A percentile compares a stretch with the other conserved stretches of the same genome.
Evolutionary conservation across 495 filamentous ascomycete genomes (phyloP).

Genomic region (Paragyromitra xinjiangensis): DNA sequence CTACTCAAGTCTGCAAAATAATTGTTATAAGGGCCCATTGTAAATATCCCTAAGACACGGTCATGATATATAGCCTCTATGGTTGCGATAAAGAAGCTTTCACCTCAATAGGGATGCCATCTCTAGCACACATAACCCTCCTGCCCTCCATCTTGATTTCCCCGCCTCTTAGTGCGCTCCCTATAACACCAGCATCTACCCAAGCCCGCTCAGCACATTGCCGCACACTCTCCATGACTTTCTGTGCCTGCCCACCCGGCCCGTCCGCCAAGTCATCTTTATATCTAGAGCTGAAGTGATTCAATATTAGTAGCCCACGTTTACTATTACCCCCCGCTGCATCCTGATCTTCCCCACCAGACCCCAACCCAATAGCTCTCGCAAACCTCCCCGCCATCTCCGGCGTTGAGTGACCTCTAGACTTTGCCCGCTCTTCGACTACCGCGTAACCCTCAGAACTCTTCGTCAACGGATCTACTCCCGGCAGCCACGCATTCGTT

Average conservation of each 20-base stretch:
- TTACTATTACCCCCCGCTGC: not conserved
- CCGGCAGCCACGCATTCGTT: slow-evolving; percentile 51
- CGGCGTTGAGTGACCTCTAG: slow-evolving; percentile 51
- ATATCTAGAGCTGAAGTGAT: slow-evolving; percentile 53
- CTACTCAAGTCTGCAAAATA: not conserved
- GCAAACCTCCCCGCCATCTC: slow-evolving; percentile 56
- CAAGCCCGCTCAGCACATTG: slow-evolving; percentile 48
- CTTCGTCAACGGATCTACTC: slow-evolving; percentile 47
- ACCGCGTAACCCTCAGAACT: slow-evolving; percentile 32
- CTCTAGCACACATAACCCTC: slow-evolving; percentile 50
- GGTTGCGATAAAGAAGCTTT: slow-evolving; percentile 17
- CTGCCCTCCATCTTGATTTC: slow-evolving; percentile 6
- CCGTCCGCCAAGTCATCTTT: slow-evolving; percentile 53
- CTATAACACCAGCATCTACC: not conserved
- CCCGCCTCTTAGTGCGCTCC: not conserved
- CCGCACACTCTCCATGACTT: slow-evolving; percentile 39
- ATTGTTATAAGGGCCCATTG: not conserved
- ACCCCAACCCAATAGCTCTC: slow-evolving; percentile 32
- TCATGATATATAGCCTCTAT: not conserved
- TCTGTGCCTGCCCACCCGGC: slow-evolving; percentile 33
- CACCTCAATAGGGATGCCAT: slow-evolving; percentile 48
- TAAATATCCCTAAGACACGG: not conserved
- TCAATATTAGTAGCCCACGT: slow-evolving; percentile 42
- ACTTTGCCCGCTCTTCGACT: slow-evolving; percentile 38
- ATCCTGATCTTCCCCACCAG: not conserved